phyloP scores from a whole-genome alignment of 768 basidiomycete genomes.

The Leucocoprinus birnbaumii region DNA sequence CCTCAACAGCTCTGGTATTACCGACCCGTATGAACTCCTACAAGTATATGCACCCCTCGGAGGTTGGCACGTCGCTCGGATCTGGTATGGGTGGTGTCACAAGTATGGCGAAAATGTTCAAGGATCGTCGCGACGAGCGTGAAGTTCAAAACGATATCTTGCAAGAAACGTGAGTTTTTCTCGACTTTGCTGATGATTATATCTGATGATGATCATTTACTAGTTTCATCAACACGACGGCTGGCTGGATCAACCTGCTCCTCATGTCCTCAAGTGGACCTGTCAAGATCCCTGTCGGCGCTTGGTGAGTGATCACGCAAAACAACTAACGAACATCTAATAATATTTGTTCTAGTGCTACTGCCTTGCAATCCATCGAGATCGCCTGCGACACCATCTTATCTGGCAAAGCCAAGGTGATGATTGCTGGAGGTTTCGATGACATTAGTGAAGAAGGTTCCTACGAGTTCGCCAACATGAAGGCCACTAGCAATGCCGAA shows the following conservation, averaged over 20 bases:
- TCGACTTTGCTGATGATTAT: too few species aligned
- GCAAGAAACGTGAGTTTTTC: conserved; percentile 88
- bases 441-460: conserved; percentile 98
- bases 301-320: conserved; percentile 70
- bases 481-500: conserved; percentile 95
- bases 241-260: conserved; percentile 96
- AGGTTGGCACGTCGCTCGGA: conserved; percentile 91
- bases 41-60: conserved; percentile 94
- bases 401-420: conserved; percentile 96
- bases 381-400: conserved; percentile 96
- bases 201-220: conserved; percentile 4
- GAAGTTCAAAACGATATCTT: conserved; percentile 98
- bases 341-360: conserved; percentile 56
- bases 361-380: conserved; percentile 95
- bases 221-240: conserved; percentile 98
- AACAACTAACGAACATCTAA: conserved; percentile 8
- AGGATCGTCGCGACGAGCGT: conserved; percentile 95
- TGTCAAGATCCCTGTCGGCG: conserved; percentile 98
- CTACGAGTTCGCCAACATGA: conserved; percentile 99
- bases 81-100: conserved; percentile 98
- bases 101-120: conserved; percentile 95
- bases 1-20: conserved; percentile 94
- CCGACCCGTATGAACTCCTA: conserved; percentile 98
- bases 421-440: conserved; percentile 99
- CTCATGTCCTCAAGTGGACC: conserved; percentile 96